phyloP scores from a whole-genome alignment of 1,139 yeast genomes.

The Geotrichum histeridarum region DNA sequence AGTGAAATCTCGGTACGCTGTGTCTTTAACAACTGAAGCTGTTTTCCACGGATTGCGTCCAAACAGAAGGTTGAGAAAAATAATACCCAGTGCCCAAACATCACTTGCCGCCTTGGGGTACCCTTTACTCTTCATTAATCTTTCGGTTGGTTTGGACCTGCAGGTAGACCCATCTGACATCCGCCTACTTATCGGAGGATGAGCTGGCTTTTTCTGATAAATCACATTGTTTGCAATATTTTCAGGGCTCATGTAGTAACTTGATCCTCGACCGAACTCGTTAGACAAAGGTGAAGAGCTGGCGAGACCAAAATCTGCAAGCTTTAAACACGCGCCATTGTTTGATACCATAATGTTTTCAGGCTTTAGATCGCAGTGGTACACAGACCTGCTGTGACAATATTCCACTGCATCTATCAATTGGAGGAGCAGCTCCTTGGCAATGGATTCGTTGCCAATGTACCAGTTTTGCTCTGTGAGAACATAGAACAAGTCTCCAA shows the following conservation, averaged over 20 bases:
- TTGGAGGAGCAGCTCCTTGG: slow-evolving; percentile 71
- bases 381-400: slow-evolving; percentile 63
- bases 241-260: slow-evolving; percentile 92
- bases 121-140: slow-evolving; percentile 11
- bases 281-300: slow-evolving; percentile 31
- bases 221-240: slow-evolving; percentile 18
- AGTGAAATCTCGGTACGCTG: slow-evolving; percentile 10
- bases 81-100: slow-evolving; percentile 82
- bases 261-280: slow-evolving; percentile 77
- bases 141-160: neutral
- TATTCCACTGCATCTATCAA: slow-evolving; percentile 65
- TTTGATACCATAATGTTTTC: slow-evolving; percentile 74
- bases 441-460: slow-evolving; percentile 47
- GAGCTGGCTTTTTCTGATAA: slow-evolving; percentile 2
- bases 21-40: slow-evolving; percentile 10
- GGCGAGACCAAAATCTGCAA: slow-evolving; percentile 87
- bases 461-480: slow-evolving; percentile 65
- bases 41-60: slow-evolving; percentile 84
- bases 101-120: slow-evolving; percentile 39
- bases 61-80: slow-evolving; percentile 75
- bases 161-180: neutral
- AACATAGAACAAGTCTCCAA: slow-evolving; percentile 65
- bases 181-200: too few species aligned
- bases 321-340: slow-evolving; percentile 49
- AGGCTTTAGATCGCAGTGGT: slow-evolving; percentile 88